Evolutionary conservation across 202 grass and related monocot species (phyloP).

Genomic region (Zizania palustris): DNA sequence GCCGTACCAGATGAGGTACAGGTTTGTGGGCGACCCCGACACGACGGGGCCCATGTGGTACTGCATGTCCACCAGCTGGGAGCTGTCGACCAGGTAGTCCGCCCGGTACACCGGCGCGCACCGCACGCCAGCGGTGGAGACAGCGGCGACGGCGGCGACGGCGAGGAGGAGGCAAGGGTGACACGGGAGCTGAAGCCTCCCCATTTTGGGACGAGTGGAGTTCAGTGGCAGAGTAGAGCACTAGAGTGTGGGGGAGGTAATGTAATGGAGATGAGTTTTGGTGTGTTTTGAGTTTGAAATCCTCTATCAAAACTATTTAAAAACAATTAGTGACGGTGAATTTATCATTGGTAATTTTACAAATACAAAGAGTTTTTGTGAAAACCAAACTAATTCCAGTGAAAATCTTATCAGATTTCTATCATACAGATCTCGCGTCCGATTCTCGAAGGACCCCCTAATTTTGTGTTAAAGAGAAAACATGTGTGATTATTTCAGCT

Average conservation of each 20-base stretch:
- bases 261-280: not conserved
- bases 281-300: slow-evolving; percentile 30
- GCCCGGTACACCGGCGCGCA: slow-evolving; percentile 44
- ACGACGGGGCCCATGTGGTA: slow-evolving; percentile 93
- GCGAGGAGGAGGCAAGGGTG: slow-evolving; percentile 1
- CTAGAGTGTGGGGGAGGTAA: not conserved
- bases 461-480: too few species aligned
- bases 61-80: slow-evolving; percentile 67
- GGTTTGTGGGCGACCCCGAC: slow-evolving; percentile 60
- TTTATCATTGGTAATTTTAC: too few species aligned
- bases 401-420: too few species aligned
- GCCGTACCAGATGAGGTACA: slow-evolving; percentile 95
- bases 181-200: slow-evolving; percentile 27
- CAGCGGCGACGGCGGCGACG: slow-evolving; percentile 1
- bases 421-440: too few species aligned
- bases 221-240: not conserved
- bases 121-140: slow-evolving; percentile 12
- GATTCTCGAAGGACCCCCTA: too few species aligned
- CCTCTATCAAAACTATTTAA: too few species aligned
- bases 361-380: too few species aligned
- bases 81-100: slow-evolving; percentile 55
- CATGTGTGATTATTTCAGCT: too few species aligned
- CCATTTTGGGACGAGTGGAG: slow-evolving; percentile 43
- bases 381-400: too few species aligned
- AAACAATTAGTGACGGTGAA: too few species aligned